These are phyloP conservation scores for Amyloporia xantha DNA, from an alignment of 768 basidiomycete species.

Conservation along the genomic window DNA sequence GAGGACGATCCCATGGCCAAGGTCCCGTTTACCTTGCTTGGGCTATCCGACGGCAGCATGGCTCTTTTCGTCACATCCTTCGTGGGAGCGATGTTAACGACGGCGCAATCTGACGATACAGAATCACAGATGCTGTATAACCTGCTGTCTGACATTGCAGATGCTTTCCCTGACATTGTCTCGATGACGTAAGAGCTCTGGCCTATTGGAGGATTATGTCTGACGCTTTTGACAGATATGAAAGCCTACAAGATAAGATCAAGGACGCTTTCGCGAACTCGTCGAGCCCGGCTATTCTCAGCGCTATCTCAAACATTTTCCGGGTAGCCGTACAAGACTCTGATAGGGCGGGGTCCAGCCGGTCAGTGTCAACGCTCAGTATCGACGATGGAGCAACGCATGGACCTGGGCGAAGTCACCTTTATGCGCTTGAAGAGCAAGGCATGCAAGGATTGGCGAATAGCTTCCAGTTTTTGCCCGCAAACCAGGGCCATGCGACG, in stretches of 20 bases:
- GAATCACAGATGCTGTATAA: constrained; percentile 80
- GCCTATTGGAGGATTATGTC: too few species aligned
- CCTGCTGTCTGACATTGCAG: constrained; percentile 65
- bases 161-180: constrained; percentile 63
- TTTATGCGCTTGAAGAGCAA: constrained; percentile 59
- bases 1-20: constrained; percentile 40
- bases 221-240: constrained; percentile 49
- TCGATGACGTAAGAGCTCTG: constrained; percentile 58
- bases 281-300: constrained; percentile 64
- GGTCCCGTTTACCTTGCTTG: constrained; percentile 52
- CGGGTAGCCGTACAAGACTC: constrained; percentile 58
- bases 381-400: constrained; percentile 45
- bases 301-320: constrained; percentile 70
- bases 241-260: constrained; percentile 68
- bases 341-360: constrained; percentile 32
- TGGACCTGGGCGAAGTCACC: constrained; percentile 46
- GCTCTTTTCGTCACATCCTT: constrained; percentile 75
- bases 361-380: constrained; percentile 59
- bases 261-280: constrained; percentile 65
- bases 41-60: constrained; percentile 50
- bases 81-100: constrained; percentile 64
- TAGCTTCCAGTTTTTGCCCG: constrained; percentile 63
- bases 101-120: constrained; percentile 70
- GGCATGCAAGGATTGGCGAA: constrained; percentile 72
- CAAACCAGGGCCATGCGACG: constrained; percentile 33